Evolutionary conservation across 768 basidiomycete species (phyloP).

Genomic region (Naematelia aurantialba): DNA sequence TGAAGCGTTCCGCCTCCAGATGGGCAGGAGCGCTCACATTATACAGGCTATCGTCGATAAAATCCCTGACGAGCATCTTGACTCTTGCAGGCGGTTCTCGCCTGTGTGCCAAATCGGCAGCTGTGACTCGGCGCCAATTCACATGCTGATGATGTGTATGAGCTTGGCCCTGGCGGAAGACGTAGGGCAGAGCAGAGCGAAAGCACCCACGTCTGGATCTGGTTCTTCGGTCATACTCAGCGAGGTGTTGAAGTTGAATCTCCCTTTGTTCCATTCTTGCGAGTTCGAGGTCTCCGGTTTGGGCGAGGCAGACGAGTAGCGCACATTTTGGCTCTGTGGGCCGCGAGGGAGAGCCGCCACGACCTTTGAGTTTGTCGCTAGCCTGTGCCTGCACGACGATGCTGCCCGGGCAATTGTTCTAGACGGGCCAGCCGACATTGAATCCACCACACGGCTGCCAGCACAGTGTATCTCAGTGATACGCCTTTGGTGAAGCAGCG

Average conservation of each 20-base stretch:
- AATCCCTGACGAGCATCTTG: constrained; percentile 93
- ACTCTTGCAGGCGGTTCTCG: constrained; percentile 67
- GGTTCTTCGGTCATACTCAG: constrained; percentile 38
- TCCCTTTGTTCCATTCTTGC: constrained; percentile 12
- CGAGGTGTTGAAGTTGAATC: constrained; percentile 49
- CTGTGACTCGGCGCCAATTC: constrained; percentile 43
- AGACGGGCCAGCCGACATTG: not conserved
- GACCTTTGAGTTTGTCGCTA: not conserved
- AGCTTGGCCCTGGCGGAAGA: not conserved
- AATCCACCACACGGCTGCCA: too few species aligned
- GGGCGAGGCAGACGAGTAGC: not conserved
- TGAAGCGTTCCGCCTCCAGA: not conserved
- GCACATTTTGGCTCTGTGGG: not conserved
- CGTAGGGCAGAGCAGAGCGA: not conserved
- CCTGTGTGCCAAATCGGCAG: constrained; percentile 33
- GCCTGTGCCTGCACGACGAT: not conserved
- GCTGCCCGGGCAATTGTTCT: not conserved
- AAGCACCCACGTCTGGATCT: constrained; percentile 44
- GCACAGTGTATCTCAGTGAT: too few species aligned
- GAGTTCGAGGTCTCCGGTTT: not conserved
- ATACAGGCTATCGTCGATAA: constrained; percentile 93
- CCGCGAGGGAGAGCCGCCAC: not conserved
- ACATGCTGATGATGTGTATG: constrained; percentile 28
- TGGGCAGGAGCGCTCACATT: constrained; percentile 55
- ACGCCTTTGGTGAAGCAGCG: too few species aligned